phyloP scores from a whole-genome alignment of 2,329 filamentous ascomycete species.

The Pseudogymnoascus pannorum region DNA sequence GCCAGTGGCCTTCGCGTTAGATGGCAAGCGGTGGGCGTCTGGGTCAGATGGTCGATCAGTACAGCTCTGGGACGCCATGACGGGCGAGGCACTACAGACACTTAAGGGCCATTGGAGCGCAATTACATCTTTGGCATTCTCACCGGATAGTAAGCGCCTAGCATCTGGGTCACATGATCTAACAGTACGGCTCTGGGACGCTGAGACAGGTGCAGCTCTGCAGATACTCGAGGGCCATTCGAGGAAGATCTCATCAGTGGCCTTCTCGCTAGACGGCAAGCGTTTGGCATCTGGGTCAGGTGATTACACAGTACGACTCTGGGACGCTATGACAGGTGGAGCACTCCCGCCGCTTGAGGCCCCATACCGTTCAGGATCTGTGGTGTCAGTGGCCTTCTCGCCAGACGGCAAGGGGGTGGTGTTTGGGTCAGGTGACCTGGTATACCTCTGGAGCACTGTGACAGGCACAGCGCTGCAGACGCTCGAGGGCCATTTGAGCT shows the following conservation, averaged over 20 bases:
- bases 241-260: neutral
- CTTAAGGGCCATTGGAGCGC: constrained; percentile 6
- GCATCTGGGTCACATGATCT: constrained; percentile 5
- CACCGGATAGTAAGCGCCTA: neutral
- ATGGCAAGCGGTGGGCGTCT: constrained; percentile 15
- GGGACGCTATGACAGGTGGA: neutral
- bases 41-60: constrained; percentile 9
- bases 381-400: constrained; percentile 12
- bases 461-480: constrained; percentile 17
- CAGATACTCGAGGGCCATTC: constrained; percentile 9
- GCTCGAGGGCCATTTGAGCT: constrained; percentile 14
- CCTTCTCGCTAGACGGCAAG: constrained; percentile 9
- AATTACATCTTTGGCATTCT: constrained; percentile 7
- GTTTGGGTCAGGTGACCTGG: constrained; percentile 11
- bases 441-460: constrained; percentile 15
- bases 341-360: constrained; percentile 4
- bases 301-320: constrained; percentile 4
- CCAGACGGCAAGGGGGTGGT: constrained; percentile 9
- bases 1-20: constrained; percentile 19
- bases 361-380: neutral
- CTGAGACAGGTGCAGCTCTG: neutral
- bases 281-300: neutral
- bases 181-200: neutral
- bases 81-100: neutral
- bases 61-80: neutral